Percentiles rank a stretch among this genome's conserved stretches.
phyloP scores from a whole-genome alignment of 148 eudicot species.

The Silene latifolia region DNA sequence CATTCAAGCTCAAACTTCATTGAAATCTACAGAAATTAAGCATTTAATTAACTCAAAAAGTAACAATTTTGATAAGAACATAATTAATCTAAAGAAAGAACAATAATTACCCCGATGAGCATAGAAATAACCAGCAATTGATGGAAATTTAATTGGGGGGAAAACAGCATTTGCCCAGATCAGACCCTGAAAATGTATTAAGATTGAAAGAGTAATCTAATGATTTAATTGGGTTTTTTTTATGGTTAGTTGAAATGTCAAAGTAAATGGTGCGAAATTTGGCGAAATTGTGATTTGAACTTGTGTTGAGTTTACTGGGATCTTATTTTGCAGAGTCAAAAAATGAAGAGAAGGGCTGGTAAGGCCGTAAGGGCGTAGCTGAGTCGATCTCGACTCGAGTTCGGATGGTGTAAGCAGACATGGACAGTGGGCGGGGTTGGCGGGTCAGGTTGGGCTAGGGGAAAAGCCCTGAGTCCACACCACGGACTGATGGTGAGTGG shows the following conservation, averaged over 20 bases:
- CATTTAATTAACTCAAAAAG: neutral
- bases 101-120: neutral
- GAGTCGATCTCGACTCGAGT: no score
- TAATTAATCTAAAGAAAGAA: neutral
- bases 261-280: slow-evolving; percentile 12
- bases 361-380: no score
- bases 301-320: neutral
- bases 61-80: neutral
- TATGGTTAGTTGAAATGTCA: neutral
- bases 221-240: neutral
- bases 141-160: neutral
- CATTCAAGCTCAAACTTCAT: slow-evolving; percentile 7
- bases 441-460: no score
- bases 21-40: neutral
- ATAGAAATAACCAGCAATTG: neutral
- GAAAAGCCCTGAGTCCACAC: no score
- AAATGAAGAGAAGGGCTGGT: neutral
- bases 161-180: slow-evolving; percentile 14
- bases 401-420: no score
- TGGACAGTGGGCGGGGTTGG: no score
- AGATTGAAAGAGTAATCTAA: neutral
- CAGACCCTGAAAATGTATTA: neutral
- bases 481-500: no score
- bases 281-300: neutral
- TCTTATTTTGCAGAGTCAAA: neutral